Conservation (phyloP, 2,329 filamentous ascomycete species). For the Aspergillus eucalypticola region DNA sequence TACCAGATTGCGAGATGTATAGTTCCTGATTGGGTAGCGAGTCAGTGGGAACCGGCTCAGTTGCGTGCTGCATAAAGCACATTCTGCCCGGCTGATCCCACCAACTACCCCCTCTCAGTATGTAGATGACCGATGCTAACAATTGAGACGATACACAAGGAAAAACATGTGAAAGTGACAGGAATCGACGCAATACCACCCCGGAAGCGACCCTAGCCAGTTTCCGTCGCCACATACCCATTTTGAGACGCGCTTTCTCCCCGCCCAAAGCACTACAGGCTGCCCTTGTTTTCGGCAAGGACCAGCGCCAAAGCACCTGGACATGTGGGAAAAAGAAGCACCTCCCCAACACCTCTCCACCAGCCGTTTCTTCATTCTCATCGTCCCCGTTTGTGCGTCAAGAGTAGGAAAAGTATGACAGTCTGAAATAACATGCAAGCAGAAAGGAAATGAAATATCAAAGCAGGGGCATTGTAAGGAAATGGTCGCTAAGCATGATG, state of each 20-base stretch:
- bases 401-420: conserved; percentile 22
- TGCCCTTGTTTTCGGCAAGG: conserved; percentile 13
- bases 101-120: not conserved
- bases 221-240: conserved; percentile 42
- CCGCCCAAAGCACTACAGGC: conserved; percentile 12
- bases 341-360: conserved; percentile 20
- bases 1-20: not conserved
- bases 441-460: conserved; percentile 11
- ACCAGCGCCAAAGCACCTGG: conserved; percentile 16
- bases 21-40: not conserved
- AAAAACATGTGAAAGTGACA: conserved; percentile 22
- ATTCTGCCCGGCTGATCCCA: not conserved
- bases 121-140: not conserved
- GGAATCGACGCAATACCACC: conserved; percentile 46
- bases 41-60: not conserved
- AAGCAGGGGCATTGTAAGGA: conserved; percentile 17
- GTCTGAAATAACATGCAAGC: conserved; percentile 17
- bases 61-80: not conserved
- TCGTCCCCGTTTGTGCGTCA: conserved; percentile 33
- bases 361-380: conserved; percentile 26
- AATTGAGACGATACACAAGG: conserved; percentile 12
- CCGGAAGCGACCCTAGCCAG: conserved; percentile 51
- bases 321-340: conserved; percentile 17
- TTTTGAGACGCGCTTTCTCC: conserved; percentile 15
- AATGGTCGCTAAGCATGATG: conserved; percentile 6